Percentiles rank a stretch among this genome's conserved stretches.
Conservation (phyloP, 805 yeast species). For the Pichia cabralensis region DNA sequence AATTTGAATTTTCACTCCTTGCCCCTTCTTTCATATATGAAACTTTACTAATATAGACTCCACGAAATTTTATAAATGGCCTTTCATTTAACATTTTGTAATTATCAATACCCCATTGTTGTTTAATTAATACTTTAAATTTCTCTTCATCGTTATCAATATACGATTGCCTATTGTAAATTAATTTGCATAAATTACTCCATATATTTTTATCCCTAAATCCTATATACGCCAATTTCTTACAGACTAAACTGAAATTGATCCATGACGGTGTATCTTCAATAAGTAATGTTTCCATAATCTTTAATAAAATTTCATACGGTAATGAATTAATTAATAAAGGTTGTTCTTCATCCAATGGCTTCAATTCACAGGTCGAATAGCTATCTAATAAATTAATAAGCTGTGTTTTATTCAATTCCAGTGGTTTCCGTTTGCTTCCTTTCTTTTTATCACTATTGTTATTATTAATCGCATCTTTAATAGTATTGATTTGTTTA, state of each 20-base stretch:
- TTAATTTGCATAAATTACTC: slow-evolving; percentile 37
- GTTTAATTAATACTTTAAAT: slow-evolving; percentile 24
- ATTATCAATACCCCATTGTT: slow-evolving; percentile 35
- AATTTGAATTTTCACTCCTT: slow-evolving; percentile 49
- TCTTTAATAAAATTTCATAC: slow-evolving; percentile 44
- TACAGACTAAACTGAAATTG: slow-evolving; percentile 48
- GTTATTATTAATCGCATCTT: neutral
- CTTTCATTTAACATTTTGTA: slow-evolving; percentile 46
- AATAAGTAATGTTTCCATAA: slow-evolving; percentile 38
- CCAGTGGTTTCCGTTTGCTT: slow-evolving; percentile 5
- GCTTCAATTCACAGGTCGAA: slow-evolving; percentile 18
- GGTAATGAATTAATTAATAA: slow-evolving; percentile 39
- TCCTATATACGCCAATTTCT: slow-evolving; percentile 46
- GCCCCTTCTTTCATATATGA: slow-evolving; percentile 82
- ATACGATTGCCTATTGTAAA: slow-evolving; percentile 47
- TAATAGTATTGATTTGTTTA: slow-evolving; percentile 9
- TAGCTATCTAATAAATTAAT: slow-evolving; percentile 30
- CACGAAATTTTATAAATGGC: slow-evolving; percentile 73
- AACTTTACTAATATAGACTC: slow-evolving; percentile 78
- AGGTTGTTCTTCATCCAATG: slow-evolving; percentile 27
- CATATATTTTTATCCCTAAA: slow-evolving; percentile 41
- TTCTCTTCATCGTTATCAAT: slow-evolving; percentile 33
- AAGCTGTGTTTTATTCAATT: slow-evolving; percentile 33
- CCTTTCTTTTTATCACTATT: neutral
- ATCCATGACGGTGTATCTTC: slow-evolving; percentile 58